Evolutionary conservation across 2,329 filamentous ascomycete species (phyloP), one percentile per base, ranked within the genome.

Genomic region (Monosporascus sp.): DNA sequence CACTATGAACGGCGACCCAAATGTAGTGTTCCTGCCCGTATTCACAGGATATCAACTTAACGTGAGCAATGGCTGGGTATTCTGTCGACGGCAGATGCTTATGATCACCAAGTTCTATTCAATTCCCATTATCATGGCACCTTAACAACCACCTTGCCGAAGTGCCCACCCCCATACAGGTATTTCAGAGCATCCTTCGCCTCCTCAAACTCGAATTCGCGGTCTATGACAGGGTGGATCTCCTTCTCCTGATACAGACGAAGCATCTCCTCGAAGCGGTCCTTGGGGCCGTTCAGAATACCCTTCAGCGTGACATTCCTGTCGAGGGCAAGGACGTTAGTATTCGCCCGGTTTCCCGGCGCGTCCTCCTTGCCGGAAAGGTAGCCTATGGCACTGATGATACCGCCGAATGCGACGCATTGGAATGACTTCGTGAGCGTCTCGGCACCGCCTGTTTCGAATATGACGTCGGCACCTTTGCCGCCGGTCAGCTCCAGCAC

Each of bases 261-360:
- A 38, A 76, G 57, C 77, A 82, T 80, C 66, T 83, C 80, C 65
- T 80, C 76, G 53, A 82, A 78, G 41, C 76, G 69, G 56, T 82
- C 79, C 57, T 75, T 76, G 0, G 81, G 80, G 0, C 82, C 82
- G 61, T 84, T 84, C 31, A 83, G 57, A 7, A 84, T 79, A 0
- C 82, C 68, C 59, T 71, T 73, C 49, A 71, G 57, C 11, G 69
- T 72, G 37, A 70, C 67, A 49, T 74, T 72, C 37, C 67, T 56
- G 43, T 61, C 56, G 4, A 70, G 52, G 7, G 71, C 70, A 6
- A 72, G 67, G 14, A 85, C 65, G 57, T 85, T 85, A 11, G 78
- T 76, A 58, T 84, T 83, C 27, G 76, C 65, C 25, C 77, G 66
- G 65, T 81, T 77, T 1, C 73, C 74, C 2, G 68, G 66, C 0